Evolutionary conservation across 129 eudicot species (phyloP).

Genomic region (Heracleum sosnowskyi): DNA sequence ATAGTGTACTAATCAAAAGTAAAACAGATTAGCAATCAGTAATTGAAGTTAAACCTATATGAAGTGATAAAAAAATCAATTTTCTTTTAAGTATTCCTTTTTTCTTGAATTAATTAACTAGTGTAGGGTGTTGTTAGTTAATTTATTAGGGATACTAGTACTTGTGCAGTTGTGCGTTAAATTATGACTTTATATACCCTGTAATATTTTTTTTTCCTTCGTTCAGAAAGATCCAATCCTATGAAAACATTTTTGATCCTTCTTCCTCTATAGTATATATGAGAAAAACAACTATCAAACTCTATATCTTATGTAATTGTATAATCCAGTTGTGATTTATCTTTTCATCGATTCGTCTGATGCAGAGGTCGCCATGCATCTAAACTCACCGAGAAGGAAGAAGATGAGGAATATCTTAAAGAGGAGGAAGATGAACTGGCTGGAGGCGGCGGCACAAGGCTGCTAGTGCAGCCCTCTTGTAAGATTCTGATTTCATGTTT

Average conservation of each 20-base stretch:
- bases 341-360: not conserved
- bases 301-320: not conserved
- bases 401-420: slow-evolving; percentile 91
- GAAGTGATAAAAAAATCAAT: not conserved
- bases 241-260: not conserved
- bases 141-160: not conserved
- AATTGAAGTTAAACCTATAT: not conserved
- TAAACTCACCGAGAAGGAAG: slow-evolving; percentile 96
- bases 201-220: too few relatives aligned
- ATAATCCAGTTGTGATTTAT: not conserved
- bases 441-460: slow-evolving; percentile 82
- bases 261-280: not conserved
- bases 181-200: not conserved
- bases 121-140: not conserved
- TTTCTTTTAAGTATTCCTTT: not conserved
- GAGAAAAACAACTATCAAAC: not conserved
- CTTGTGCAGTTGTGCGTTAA: not conserved
- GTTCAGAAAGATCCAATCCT: not conserved
- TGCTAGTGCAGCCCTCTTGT: slow-evolving; percentile 94
- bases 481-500: slow-evolving; percentile 21
- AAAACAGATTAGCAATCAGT: not conserved
- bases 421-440: slow-evolving; percentile 92
- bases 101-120: not conserved
- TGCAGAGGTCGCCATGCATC: slow-evolving; percentile 99
- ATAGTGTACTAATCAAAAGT: not conserved